Evolutionary conservation across 106 monocot species (phyloP), one percentile per base, ranked within the genome.

Genomic region (Allium fistulosum): DNA sequence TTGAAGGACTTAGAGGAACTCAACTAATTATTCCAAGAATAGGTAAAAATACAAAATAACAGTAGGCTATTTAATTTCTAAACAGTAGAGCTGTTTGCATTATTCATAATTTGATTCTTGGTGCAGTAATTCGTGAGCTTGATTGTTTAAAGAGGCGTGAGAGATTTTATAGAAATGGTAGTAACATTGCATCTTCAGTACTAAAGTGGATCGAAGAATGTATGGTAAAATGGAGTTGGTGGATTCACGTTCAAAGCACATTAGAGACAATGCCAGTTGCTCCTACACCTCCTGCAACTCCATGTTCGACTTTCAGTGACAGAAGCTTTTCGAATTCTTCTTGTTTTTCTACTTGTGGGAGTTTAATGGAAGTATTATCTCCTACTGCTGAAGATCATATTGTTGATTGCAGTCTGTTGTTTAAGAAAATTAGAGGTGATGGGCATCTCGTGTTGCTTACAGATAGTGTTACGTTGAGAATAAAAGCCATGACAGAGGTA

Each of bases 401-500:
- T 22, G 82, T 96, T 12, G 88, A 88, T 27, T 88, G 92, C 46
- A 92, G 86, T 49, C 78, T 92, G 27, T 50, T 78, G 26, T 92
- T 88, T 59, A 84, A 72, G 60, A 72, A 62, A 83, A 72, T 82
- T 0, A 88, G 73, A 53, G 57, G 60, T 47, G 77, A 78, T 62
- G 86, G 72, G 17, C 77, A 84, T 11, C 50, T 96, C 28, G 74
- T 96, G 51, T 70, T 96, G 37, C 76, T 96, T 9, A 80, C 88
- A 22, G 66, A 78, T 51, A 82, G 80, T 51, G 63, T 75, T 52
- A 86, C 86, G 8, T 75, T 96, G 13, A 96, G 82, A 70, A 96
- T 96, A 74, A 96, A 96, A 80, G 96, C 92, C 46, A 96, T 96
- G 96, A 92, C 92, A 26, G 92, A 96, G 94, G 94, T 88, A 71